phyloP scores from a whole-genome alignment of 768 basidiomycete genomes.

The Russula vinacea region DNA sequence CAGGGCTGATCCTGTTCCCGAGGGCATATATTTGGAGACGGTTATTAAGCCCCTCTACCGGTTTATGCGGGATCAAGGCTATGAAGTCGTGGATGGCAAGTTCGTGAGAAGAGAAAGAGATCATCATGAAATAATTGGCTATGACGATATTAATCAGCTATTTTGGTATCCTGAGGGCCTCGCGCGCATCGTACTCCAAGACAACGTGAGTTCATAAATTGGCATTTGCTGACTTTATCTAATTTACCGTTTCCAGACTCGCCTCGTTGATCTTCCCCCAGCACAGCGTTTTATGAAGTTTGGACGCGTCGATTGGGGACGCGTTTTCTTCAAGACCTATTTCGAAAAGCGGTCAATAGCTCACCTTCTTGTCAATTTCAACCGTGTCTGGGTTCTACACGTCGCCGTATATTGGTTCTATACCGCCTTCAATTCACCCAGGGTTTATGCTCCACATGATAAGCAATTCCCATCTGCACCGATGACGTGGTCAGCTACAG shows the following conservation, averaged over 20 bases:
- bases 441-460: constrained; percentile 75
- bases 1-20: constrained; percentile 85
- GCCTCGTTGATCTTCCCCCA: constrained; percentile 87
- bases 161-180: constrained; percentile 99
- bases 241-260: constrained; percentile 51
- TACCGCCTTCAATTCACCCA: constrained; percentile 95
- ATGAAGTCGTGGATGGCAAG: constrained; percentile 92
- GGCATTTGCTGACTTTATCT: constrained; percentile 7
- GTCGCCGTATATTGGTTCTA: constrained; percentile 94
- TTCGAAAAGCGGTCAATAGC: constrained; percentile 91
- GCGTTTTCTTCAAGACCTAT: constrained; percentile 98
- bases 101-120: constrained; percentile 93
- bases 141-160: constrained; percentile 98
- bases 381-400: constrained; percentile 97
- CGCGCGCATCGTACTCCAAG: constrained; percentile 82
- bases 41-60: constrained; percentile 94
- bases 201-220: constrained; percentile 59
- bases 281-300: constrained; percentile 93
- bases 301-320: constrained; percentile 88
- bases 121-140: constrained; percentile 95
- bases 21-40: constrained; percentile 87
- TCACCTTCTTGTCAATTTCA: constrained; percentile 98
- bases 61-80: constrained; percentile 96
- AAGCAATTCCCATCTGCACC: constrained; percentile 68
- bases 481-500: constrained; percentile 94